Evolutionary conservation across 306 rosid species (phyloP).

Genomic region (Dryas drummondii): DNA sequence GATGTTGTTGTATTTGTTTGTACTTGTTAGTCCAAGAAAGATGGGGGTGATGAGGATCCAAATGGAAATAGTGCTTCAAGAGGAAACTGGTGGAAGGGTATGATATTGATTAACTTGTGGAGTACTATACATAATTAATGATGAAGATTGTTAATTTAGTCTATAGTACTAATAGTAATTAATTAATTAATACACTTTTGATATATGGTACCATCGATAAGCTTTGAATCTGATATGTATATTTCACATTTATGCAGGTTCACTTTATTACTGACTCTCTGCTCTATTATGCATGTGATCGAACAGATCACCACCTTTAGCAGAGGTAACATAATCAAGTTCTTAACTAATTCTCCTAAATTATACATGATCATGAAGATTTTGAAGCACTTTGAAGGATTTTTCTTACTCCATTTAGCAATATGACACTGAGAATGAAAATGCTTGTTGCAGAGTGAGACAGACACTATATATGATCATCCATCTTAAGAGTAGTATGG

Average conservation of each 20-base stretch:
- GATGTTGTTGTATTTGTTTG: background rate
- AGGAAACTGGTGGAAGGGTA: slow-evolving; percentile 99
- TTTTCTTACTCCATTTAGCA: too few relatives aligned
- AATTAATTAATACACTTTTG: too few relatives aligned
- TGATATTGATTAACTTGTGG: background rate
- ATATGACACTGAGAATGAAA: background rate
- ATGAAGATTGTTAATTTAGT: background rate
- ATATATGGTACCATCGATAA: too few relatives aligned
- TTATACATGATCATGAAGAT: background rate
- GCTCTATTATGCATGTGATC: background rate
- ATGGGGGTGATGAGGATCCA: slow-evolving; percentile 47
- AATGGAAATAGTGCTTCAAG: slow-evolving; percentile 58
- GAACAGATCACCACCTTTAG: slow-evolving; percentile 16
- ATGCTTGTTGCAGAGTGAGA: background rate
- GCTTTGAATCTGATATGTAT: too few relatives aligned
- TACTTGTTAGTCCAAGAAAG: slow-evolving; percentile 52
- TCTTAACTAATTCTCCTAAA: background rate
- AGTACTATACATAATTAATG: too few relatives aligned
- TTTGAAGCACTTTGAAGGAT: too few relatives aligned
- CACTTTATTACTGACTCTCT: slow-evolving; percentile 68
- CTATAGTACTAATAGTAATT: too few relatives aligned
- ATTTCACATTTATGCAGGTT: slow-evolving; percentile 48
- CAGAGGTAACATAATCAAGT: slow-evolving; percentile 30
- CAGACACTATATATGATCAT: too few relatives aligned
- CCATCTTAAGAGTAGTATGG: too few relatives aligned